Evolutionary conservation across 306 rosid genomes (phyloP).

Genomic region (Dalbergia cochinchinensis): DNA sequence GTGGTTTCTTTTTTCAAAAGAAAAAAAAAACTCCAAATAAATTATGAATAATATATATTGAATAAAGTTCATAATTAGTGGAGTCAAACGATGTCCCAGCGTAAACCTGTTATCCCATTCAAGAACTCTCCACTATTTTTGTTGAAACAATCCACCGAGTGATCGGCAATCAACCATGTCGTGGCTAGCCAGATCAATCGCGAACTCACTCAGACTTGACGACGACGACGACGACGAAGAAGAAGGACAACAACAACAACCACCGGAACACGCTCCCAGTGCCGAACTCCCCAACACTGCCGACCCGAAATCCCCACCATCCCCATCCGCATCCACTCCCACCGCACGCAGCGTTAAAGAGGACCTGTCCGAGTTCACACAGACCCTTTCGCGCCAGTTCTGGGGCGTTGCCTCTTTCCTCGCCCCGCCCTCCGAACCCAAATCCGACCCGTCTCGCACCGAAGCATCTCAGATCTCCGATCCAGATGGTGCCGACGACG

Average conservation of each 20-base stretch:
- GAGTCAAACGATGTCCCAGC: not conserved
- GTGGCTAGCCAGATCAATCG: slow-evolving; percentile 85
- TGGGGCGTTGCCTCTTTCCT: slow-evolving; percentile 96
- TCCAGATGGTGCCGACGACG: slow-evolving; percentile 48
- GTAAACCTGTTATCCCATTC: not conserved
- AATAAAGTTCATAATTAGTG: not conserved
- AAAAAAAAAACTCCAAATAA: too few relatives aligned
- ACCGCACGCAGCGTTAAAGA: slow-evolving; percentile 80
- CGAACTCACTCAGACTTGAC: slow-evolving; percentile 82
- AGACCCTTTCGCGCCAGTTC: slow-evolving; percentile 73
- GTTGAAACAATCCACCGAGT: not conserved
- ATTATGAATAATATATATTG: too few relatives aligned
- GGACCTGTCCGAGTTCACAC: slow-evolving; percentile 77
- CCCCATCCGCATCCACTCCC: slow-evolving; percentile 50
- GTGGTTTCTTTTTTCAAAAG: too few relatives aligned
- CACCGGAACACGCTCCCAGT: not conserved
- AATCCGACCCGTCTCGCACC: not conserved
- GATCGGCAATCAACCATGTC: slow-evolving; percentile 55
- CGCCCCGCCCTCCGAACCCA: slow-evolving; percentile 67
- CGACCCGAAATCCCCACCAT: slow-evolving; percentile 35
- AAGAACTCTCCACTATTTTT: not conserved
- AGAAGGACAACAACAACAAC: not conserved
- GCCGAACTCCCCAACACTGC: slow-evolving; percentile 1
- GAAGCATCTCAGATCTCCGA: slow-evolving; percentile 34
- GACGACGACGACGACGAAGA: slow-evolving; percentile 50